A percentile compares a stretch with the other conserved stretches of the same genome.
phyloP scores from a whole-genome alignment of 176 grass and related monocot genomes.

The Lolium rigidum region DNA sequence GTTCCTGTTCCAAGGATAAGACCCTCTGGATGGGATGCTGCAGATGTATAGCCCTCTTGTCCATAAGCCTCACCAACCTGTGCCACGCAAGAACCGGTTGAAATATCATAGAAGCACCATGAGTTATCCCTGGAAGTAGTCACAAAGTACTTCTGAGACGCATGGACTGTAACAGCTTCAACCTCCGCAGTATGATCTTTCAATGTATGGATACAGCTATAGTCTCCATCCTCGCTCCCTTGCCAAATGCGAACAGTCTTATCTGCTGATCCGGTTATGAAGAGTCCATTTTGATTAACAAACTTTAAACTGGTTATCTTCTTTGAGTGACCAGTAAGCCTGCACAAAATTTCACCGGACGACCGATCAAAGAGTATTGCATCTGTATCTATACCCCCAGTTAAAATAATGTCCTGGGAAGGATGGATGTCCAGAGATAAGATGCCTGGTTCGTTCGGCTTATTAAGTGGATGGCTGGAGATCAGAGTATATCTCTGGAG shows the following conservation, averaged over 20 bases:
- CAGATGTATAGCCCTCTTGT: slow-evolving; percentile 81
- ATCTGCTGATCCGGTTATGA: slow-evolving; percentile 89
- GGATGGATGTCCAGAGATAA: no score
- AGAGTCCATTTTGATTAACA: slow-evolving; percentile 64
- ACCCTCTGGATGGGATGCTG: slow-evolving; percentile 82
- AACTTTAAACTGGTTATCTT: slow-evolving; percentile 95
- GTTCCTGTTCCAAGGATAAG: slow-evolving; percentile 96
- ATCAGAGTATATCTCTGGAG: no score
- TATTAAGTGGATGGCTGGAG: no score
- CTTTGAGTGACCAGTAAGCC: slow-evolving; percentile 89
- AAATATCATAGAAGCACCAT: no score
- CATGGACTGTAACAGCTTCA: no score
- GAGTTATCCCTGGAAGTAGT: no score
- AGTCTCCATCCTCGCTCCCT: slow-evolving; percentile 74
- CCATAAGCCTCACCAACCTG: slow-evolving; percentile 57
- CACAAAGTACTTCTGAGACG: no score
- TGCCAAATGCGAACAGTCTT: slow-evolving; percentile 98
- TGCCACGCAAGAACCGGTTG: no score
- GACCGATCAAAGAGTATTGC: slow-evolving; percentile 79
- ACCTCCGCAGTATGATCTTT: slow-evolving; percentile 82
- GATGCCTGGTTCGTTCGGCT: no score
- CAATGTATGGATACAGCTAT: slow-evolving; percentile 68
- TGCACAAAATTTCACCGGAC: slow-evolving; percentile 81
- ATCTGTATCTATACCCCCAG: slow-evolving; percentile 84
- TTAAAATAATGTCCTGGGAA: slow-evolving; percentile 84